Percentiles rank a stretch among this genome's conserved stretches.
phyloP scores from a whole-genome alignment of 345 rosid genomes.

The Noccaea bulbosa region DNA sequence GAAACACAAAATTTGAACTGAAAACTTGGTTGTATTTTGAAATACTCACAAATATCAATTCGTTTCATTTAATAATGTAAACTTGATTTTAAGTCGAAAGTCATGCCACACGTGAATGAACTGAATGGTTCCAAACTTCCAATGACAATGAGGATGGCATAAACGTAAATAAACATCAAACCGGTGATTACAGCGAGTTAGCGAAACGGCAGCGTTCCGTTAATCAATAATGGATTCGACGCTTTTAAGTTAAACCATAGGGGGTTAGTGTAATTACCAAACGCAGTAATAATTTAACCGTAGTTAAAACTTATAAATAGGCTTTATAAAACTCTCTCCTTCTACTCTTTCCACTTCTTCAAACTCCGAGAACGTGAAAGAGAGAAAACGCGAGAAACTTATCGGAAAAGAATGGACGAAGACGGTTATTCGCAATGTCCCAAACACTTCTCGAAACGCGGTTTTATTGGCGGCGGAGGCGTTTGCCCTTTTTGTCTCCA shows the following conservation, averaged over 20 bases:
- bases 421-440: constrained; percentile 73
- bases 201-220: constrained; percentile 12
- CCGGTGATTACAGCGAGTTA: neutral
- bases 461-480: constrained; percentile 56
- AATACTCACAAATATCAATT: neutral
- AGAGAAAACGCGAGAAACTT: neutral
- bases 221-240: constrained; percentile 17
- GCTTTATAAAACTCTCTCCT: constrained; percentile 12
- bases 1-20: neutral
- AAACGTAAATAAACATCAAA: constrained; percentile 31
- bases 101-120: constrained; percentile 46
- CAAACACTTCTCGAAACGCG: constrained; percentile 65
- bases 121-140: constrained; percentile 39
- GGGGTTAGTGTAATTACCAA: constrained; percentile 1
- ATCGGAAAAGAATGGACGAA: constrained; percentile 56
- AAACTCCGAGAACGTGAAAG: constrained; percentile 21
- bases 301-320: constrained; percentile 29
- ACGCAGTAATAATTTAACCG: constrained; percentile 38
- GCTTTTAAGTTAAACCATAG: constrained; percentile 28
- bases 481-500: constrained; percentile 85
- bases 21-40: constrained; percentile 4
- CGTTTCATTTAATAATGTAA: constrained; percentile 10
- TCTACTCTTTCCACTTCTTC: constrained; percentile 13
- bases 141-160: constrained; percentile 16
- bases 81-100: neutral